Evolutionary conservation across 129 eudicot genomes (phyloP), one percentile per base, ranked within the genome.

Genomic region (Glebionis coronaria): DNA sequence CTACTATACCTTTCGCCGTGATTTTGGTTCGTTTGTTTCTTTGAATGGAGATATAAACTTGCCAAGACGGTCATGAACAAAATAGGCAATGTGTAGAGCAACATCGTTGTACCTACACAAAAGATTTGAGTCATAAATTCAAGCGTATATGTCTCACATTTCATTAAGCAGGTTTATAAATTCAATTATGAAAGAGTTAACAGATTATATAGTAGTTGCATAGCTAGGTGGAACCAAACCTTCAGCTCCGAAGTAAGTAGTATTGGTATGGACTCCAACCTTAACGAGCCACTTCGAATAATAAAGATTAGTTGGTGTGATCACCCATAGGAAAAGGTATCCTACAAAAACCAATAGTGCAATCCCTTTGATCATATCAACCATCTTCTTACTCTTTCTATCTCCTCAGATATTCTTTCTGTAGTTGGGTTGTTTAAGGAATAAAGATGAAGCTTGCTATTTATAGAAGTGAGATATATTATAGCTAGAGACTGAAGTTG

Each of bases 31-130:
- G 68, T 18, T 46, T 71, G 76, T 67, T 83, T 85, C 11, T 80
- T 82, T 11, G 88, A 56, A 69, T 92, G 96, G 40, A 88, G 86
- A 82, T 88, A 86, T 1, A 86, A 55, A 35, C 85, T 75, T 2
- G 84, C 91, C 68, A 79, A 11, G 3, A 76, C 83, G 45, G 98
- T 91, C 72, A 86, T 75, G 68, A 88, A 80, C 35, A 88, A 67
- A 12, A 88, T 23, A 0, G 98, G 95, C 40, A 85, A 82, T 23
- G 95, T 82, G 84, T 70, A 82, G 19, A 82, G 60, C 82, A 88
- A 76, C 63, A 79, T 58, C 49, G 75, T 79, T 40, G 86, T 55
- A 15, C 91, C 98, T 91, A 79, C 5, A 38, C 12, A 64, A 31
- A 31, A 10, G 14, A 40, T 63, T 13, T 9, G 42, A 23, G 25